These are phyloP conservation scores for Aspergillus eucalypticola DNA, from an alignment of 2,329 filamentous ascomycete genomes.

Conservation along the genomic window DNA sequence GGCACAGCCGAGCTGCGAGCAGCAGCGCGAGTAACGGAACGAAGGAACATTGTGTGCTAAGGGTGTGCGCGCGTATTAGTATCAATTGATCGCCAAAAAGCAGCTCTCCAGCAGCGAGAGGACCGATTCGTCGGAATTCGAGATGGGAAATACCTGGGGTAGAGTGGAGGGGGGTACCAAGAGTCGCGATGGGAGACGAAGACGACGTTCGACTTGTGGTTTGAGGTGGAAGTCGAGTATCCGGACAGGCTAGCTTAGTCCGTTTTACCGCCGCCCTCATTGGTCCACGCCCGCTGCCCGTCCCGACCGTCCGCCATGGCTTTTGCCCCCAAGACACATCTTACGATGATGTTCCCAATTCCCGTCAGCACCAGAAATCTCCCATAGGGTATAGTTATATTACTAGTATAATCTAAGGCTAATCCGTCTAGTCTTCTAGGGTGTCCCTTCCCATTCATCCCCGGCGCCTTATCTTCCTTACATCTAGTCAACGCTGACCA, in stretches of 20 bases:
- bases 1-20: constrained; percentile 44
- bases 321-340: constrained; percentile 21
- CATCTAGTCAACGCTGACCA: neutral
- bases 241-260: constrained; percentile 37
- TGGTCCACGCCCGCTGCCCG: constrained; percentile 29
- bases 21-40: constrained; percentile 47
- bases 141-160: constrained; percentile 24
- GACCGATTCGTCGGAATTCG: constrained; percentile 28
- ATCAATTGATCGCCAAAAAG: constrained; percentile 29
- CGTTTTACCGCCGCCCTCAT: constrained; percentile 37
- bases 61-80: constrained; percentile 29
- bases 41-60: constrained; percentile 50
- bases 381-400: no score
- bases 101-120: constrained; percentile 19
- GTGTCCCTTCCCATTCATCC: neutral
- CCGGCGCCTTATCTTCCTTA: neutral
- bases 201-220: constrained; percentile 38
- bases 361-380: neutral
- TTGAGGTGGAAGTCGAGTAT: constrained; percentile 44
- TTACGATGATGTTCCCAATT: constrained; percentile 12
- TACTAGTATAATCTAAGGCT: no score
- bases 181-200: constrained; percentile 34
- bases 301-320: constrained; percentile 15
- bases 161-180: constrained; percentile 32
- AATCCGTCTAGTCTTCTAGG: no score